These are phyloP conservation scores for Ascochyta clinopodiicola DNA, from an alignment of 2,329 filamentous ascomycete genomes.

Conservation along the genomic window DNA sequence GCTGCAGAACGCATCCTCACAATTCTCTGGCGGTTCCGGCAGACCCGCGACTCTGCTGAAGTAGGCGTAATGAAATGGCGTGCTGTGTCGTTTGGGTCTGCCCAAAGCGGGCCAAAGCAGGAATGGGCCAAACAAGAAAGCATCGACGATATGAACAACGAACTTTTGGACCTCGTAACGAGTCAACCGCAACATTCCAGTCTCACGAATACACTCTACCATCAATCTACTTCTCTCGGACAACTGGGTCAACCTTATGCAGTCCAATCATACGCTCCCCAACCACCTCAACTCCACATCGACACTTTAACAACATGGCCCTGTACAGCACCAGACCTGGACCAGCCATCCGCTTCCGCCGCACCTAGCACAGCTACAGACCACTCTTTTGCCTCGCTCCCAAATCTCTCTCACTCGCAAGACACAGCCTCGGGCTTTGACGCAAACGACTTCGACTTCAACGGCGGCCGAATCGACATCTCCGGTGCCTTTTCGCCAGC, in stretches of 20 bases:
- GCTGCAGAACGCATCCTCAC: constrained; percentile 40
- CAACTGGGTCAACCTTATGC: constrained; percentile 24
- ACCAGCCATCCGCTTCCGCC: constrained; percentile 30
- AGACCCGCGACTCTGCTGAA: constrained; percentile 34
- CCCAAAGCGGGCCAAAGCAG: constrained; percentile 12
- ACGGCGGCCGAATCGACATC: constrained; percentile 49
- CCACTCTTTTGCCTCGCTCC: constrained; percentile 35
- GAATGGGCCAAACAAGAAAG: constrained; percentile 25
- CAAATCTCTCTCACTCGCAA: constrained; percentile 29
- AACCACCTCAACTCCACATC: constrained; percentile 35
- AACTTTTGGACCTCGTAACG: constrained; percentile 1
- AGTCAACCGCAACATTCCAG: background rate
- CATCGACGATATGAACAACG: constrained; percentile 17
- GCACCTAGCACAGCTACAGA: constrained; percentile 33
- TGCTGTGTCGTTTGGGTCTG: constrained; percentile 32
- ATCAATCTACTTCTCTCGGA: constrained; percentile 19
- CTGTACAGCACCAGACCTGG: constrained; percentile 28
- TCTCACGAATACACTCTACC: constrained; percentile 21
- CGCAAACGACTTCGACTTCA: constrained; percentile 51
- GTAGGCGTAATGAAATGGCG: constrained; percentile 46
- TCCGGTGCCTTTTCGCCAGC: constrained; percentile 44
- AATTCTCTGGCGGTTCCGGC: constrained; percentile 49
- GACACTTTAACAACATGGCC: constrained; percentile 32
- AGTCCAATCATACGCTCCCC: constrained; percentile 20
- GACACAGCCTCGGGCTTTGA: constrained; percentile 27